A percentile compares a stretch with the other conserved stretches of the same genome.
phyloP scores from a whole-genome alignment of 495 filamentous ascomycete species.

The Hypoxylon fragiforme region DNA sequence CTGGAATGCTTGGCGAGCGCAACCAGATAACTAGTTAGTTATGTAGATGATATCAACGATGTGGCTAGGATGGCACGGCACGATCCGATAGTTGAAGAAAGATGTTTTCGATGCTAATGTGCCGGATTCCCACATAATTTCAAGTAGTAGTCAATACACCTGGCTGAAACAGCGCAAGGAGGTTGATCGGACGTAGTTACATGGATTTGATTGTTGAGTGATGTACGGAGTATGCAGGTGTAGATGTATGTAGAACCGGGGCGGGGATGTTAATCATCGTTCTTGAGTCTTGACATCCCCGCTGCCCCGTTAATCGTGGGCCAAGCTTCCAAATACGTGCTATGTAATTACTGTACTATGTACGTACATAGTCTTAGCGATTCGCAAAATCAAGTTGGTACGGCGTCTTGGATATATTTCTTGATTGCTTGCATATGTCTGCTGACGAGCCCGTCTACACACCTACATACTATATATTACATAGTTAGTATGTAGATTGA shows the following conservation, averaged over 20 bases:
- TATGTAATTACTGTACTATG: background rate
- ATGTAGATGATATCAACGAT: background rate
- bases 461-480: background rate
- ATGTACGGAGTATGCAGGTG: slow-evolving; percentile 1
- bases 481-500: too few species aligned
- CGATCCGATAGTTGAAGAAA: slow-evolving; percentile 1
- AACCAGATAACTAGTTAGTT: too few species aligned
- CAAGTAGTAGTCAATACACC: too few species aligned
- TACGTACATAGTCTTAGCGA: too few species aligned
- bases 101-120: background rate
- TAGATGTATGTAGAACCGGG: slow-evolving; percentile 8
- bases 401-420: too few species aligned
- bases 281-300: too few species aligned
- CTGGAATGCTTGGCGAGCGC: background rate
- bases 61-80: background rate
- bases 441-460: too few species aligned
- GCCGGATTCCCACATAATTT: slow-evolving; percentile 13
- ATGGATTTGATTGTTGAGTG: background rate
- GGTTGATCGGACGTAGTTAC: background rate
- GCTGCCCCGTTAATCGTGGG: too few species aligned
- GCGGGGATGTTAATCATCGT: background rate
- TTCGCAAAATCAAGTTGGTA: too few species aligned
- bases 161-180: slow-evolving; percentile 19
- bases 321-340: too few species aligned
- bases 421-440: too few species aligned